phyloP scores from a whole-genome alignment of 1,284 basidiomycete species.

The Ustilago shanxiensis region DNA sequence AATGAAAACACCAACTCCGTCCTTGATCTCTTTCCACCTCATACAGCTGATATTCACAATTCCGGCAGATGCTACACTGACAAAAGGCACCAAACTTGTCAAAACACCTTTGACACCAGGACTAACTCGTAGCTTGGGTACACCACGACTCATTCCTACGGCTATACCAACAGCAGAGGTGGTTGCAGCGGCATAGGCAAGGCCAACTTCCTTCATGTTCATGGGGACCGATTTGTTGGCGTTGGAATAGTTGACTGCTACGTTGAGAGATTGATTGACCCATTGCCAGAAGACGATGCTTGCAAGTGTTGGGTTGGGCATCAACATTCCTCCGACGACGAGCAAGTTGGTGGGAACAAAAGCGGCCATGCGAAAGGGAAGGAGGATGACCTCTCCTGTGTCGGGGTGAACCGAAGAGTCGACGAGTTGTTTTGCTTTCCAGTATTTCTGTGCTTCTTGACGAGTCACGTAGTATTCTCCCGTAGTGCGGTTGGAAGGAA shows the following conservation, averaged over 20 bases:
- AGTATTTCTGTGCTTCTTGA: slow-evolving; percentile 50
- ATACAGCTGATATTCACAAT: slow-evolving; percentile 71
- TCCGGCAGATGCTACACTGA: slow-evolving; percentile 71
- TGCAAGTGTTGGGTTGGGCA: slow-evolving; percentile 46
- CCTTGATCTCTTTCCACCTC: slow-evolving; percentile 75
- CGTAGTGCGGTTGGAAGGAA: slow-evolving; percentile 35
- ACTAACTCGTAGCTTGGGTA: slow-evolving; percentile 69
- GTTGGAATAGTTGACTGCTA: slow-evolving; percentile 70
- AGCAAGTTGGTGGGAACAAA: slow-evolving; percentile 75
- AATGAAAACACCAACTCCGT: slow-evolving; percentile 73
- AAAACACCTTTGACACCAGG: slow-evolving; percentile 42
- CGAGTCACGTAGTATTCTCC: slow-evolving; percentile 36
- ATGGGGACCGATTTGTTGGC: slow-evolving; percentile 73
- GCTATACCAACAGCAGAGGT: slow-evolving; percentile 73
- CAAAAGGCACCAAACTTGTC: slow-evolving; percentile 73
- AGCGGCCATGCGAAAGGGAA: slow-evolving; percentile 74
- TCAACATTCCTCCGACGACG: slow-evolving; percentile 72
- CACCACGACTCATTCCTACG: slow-evolving; percentile 72
- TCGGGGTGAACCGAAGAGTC: slow-evolving; percentile 73
- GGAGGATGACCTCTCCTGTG: slow-evolving; percentile 67
- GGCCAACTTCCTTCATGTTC: slow-evolving; percentile 72
- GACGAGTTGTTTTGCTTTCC: slow-evolving; percentile 57
- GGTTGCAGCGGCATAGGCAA: slow-evolving; percentile 73
- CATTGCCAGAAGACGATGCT: slow-evolving; percentile 74
- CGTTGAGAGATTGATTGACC: slow-evolving; percentile 73